Percentiles rank a stretch among this genome's conserved stretches.
These are phyloP conservation scores for Malus hybrid DNA, from an alignment of 331 rosid species.

Conservation along the genomic window DNA sequence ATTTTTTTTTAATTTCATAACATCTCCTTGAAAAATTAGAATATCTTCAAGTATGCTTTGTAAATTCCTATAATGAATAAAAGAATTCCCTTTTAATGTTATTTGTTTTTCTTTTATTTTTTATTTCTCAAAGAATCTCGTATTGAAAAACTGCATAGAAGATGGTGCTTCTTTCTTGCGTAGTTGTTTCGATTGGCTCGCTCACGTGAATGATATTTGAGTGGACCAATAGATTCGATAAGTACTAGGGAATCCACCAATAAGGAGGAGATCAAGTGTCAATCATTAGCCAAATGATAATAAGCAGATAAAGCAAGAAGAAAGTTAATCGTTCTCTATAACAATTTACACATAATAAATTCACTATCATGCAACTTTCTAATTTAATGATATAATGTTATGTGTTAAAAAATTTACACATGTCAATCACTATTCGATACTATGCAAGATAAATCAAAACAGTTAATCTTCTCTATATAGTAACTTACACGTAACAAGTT, in stretches of 20 bases:
- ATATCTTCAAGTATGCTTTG: background rate
- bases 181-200: background rate
- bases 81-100: background rate
- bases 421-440: too few relatives aligned
- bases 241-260: background rate
- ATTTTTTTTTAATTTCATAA: too few relatives aligned
- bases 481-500: too few relatives aligned
- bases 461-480: too few relatives aligned
- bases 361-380: too few relatives aligned
- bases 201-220: background rate
- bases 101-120: background rate
- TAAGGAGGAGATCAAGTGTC: constrained; percentile 17
- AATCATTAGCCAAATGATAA: constrained; percentile 30
- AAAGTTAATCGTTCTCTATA: background rate
- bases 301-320: background rate
- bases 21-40: background rate
- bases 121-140: background rate
- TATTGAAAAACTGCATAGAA: background rate
- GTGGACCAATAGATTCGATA: background rate
- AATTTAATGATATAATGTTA: too few relatives aligned
- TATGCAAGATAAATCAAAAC: too few relatives aligned
- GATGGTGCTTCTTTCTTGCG: background rate
- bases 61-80: background rate
- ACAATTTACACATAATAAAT: too few relatives aligned
- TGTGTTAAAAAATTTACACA: accelerated